Evolutionary conservation across 345 rosid species (phyloP).

Genomic region (Populus simonii): DNA sequence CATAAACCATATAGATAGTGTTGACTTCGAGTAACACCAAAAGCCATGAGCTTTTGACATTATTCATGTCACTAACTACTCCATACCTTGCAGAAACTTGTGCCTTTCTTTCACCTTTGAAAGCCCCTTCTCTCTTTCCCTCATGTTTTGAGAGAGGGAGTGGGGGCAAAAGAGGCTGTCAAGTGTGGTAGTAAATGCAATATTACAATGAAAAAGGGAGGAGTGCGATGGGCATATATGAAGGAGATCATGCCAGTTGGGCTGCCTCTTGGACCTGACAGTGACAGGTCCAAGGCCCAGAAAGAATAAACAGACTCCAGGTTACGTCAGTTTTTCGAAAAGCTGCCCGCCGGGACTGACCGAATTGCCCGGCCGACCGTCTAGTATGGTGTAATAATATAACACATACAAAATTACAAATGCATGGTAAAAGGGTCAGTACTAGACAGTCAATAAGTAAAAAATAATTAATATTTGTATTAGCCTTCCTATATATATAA

Average conservation of each 20-base stretch:
- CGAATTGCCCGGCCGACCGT: slow-evolving; percentile 24
- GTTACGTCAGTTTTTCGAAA: slow-evolving; percentile 10
- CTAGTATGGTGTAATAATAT: neutral
- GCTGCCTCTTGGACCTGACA: slow-evolving; percentile 37
- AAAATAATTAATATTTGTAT: too few species aligned
- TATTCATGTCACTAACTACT: neutral
- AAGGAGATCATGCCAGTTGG: slow-evolving; percentile 17
- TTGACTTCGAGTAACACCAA: neutral
- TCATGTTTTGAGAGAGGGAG: slow-evolving; percentile 21
- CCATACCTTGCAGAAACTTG: slow-evolving; percentile 40
- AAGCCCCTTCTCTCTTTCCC: slow-evolving; percentile 29
- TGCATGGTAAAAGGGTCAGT: neutral
- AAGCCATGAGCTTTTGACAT: slow-evolving; percentile 7
- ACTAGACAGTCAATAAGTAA: neutral
- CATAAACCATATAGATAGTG: neutral
- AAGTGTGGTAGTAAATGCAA: neutral
- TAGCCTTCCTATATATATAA: too few species aligned
- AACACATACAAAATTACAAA: too few species aligned
- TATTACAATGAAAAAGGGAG: neutral
- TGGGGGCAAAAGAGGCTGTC: neutral
- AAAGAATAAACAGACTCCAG: slow-evolving; percentile 24
- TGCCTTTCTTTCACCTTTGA: slow-evolving; percentile 38
- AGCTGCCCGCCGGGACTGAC: slow-evolving; percentile 12
- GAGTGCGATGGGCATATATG: slow-evolving; percentile 14
- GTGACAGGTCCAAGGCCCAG: slow-evolving; percentile 46